A percentile compares a stretch with the other conserved stretches of the same genome.
These are phyloP conservation scores for Escovopsis sp. DNA, from an alignment of 2,329 filamentous ascomycete species.

Conservation along the genomic window DNA sequence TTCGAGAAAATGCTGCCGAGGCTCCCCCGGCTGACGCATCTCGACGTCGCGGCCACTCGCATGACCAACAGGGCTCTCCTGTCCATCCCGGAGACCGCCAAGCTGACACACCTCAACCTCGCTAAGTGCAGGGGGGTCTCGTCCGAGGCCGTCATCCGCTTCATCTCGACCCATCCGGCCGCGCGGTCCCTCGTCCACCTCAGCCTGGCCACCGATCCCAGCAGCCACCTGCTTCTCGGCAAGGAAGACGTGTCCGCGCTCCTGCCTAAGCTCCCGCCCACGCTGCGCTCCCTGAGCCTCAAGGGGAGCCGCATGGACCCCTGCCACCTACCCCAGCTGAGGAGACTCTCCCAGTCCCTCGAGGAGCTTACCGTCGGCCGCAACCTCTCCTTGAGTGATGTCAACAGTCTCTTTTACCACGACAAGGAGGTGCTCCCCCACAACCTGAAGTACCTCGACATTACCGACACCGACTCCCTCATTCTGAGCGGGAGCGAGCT, in stretches of 20 bases:
- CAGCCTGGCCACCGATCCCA: slow-evolving; percentile 58
- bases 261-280: slow-evolving; percentile 48
- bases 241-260: slow-evolving; percentile 50
- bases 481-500: slow-evolving; percentile 45
- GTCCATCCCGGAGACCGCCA: slow-evolving; percentile 56
- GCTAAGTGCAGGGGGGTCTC: slow-evolving; percentile 60
- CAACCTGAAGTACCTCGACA: slow-evolving; percentile 59
- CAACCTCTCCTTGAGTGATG: slow-evolving; percentile 48
- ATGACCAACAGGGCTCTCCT: slow-evolving; percentile 58
- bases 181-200: slow-evolving; percentile 53
- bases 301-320: slow-evolving; percentile 58
- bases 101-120: slow-evolving; percentile 63
- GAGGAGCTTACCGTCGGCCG: slow-evolving; percentile 65
- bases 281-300: slow-evolving; percentile 59
- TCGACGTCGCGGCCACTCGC: slow-evolving; percentile 66
- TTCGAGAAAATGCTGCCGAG: slow-evolving; percentile 60
- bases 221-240: slow-evolving; percentile 56
- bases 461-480: slow-evolving; percentile 48
- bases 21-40: slow-evolving; percentile 54
- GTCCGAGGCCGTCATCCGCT: slow-evolving; percentile 52
- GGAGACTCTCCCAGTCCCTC: slow-evolving; percentile 50
- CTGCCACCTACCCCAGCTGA: slow-evolving; percentile 48
- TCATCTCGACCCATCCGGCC: slow-evolving; percentile 57
- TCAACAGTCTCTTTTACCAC: slow-evolving; percentile 48
- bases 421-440: slow-evolving; percentile 30